Conservation (phyloP, 23 red algal genomes). For the Gracilaria gracilis region DNA sequence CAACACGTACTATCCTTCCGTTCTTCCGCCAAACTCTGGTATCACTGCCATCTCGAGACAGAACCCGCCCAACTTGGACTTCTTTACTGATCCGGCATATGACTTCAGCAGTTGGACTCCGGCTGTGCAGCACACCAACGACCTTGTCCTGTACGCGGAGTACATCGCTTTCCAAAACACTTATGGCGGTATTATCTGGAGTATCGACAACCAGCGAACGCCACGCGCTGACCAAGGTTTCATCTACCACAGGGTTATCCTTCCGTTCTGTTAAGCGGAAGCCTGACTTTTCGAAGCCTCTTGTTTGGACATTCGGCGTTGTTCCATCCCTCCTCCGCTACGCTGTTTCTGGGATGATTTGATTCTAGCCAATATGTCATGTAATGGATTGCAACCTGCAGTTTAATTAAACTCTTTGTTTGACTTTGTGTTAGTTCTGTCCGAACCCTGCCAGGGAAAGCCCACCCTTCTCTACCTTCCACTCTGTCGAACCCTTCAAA, state of each 20-base stretch:
- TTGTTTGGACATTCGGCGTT: no score
- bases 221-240: neutral
- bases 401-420: no score
- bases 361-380: no score
- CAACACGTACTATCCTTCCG: constrained; percentile 5
- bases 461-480: no score
- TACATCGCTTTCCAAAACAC: constrained; percentile 10
- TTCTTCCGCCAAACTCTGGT: neutral
- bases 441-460: no score
- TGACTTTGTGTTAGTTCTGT: no score
- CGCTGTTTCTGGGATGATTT: no score
- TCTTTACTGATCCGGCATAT: constrained; percentile 52
- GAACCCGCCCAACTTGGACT: constrained; percentile 13
- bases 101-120: constrained; percentile 51
- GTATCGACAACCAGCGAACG: neutral
- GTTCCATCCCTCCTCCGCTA: no score
- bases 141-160: neutral
- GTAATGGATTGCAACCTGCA: no score
- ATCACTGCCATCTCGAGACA: neutral
- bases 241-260: constrained; percentile 30
- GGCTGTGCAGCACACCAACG: neutral
- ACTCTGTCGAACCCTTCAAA: no score
- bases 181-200: constrained; percentile 33
- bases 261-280: constrained; percentile 55
- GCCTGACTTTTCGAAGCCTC: neutral